These are phyloP conservation scores for Pseudognaphalium luteoalbum DNA, from an alignment of 129 eudicot species.

Conservation along the genomic window DNA sequence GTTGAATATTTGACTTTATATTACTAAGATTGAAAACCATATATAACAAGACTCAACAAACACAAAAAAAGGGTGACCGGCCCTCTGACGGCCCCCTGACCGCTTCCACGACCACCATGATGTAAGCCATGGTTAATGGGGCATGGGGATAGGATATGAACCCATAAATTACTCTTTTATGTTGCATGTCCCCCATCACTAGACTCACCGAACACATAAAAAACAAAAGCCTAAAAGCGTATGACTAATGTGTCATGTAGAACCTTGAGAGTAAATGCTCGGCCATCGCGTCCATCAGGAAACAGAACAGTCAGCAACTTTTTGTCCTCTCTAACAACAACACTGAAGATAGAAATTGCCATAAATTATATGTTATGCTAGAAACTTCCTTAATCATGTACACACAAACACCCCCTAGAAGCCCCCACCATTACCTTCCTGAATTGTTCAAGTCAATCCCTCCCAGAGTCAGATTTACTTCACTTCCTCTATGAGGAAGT, in stretches of 20 bases:
- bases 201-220: not conserved
- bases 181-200: not conserved
- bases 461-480: constrained; percentile 92
- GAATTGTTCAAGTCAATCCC: constrained; percentile 98
- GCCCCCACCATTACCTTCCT: constrained; percentile 65
- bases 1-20: constrained; percentile 2
- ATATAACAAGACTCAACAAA: too few species aligned
- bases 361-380: constrained; percentile 18
- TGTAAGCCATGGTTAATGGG: not conserved
- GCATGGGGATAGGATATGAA: not conserved
- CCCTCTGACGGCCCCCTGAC: not conserved
- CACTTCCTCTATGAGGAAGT: constrained; percentile 89
- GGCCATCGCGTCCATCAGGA: constrained; percentile 99
- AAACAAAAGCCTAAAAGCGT: not conserved
- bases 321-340: constrained; percentile 98
- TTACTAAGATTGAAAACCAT: not conserved
- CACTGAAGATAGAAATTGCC: constrained; percentile 48
- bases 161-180: too few species aligned
- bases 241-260: constrained; percentile 3
- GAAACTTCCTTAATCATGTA: not conserved
- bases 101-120: not conserved
- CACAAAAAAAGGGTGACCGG: too few species aligned
- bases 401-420: constrained; percentile 12
- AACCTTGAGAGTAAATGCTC: constrained; percentile 97
- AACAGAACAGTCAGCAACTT: constrained; percentile 86